Evolutionary conservation across 192 early-diverging fungal genomes (phyloP).

Genomic region (Haplosporangium gracile): DNA sequence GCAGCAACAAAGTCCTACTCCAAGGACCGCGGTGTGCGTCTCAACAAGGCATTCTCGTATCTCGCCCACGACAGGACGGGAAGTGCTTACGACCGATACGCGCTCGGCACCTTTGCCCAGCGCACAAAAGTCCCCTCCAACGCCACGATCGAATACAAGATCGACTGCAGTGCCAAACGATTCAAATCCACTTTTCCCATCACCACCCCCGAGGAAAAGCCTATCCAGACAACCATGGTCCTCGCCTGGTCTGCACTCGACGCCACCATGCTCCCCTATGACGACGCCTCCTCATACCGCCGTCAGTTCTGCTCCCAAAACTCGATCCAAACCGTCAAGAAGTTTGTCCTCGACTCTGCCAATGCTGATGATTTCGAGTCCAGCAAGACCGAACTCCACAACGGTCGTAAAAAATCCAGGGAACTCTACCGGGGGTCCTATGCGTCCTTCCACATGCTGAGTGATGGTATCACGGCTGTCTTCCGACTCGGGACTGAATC

Average conservation of each 20-base stretch:
- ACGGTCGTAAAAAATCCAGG: slow-evolving; percentile 9
- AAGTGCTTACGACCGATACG: slow-evolving; percentile 29
- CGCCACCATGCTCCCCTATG: slow-evolving; percentile 31
- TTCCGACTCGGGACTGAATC: slow-evolving; percentile 48
- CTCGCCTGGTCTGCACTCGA: slow-evolving; percentile 43
- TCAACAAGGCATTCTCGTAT: slow-evolving; percentile 50
- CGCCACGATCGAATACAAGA: slow-evolving; percentile 37
- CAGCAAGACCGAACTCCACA: slow-evolving; percentile 4
- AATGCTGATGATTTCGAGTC: slow-evolving; percentile 32
- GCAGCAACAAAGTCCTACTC: slow-evolving; percentile 37
- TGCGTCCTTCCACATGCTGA: slow-evolving; percentile 44
- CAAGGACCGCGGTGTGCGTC: slow-evolving; percentile 40
- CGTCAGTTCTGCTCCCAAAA: slow-evolving; percentile 32
- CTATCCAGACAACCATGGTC: slow-evolving; percentile 7
- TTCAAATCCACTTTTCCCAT: not conserved
- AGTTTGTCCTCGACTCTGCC: slow-evolving; percentile 49
- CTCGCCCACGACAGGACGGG: slow-evolving; percentile 43
- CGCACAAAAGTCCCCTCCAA: slow-evolving; percentile 30
- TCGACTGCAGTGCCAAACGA: slow-evolving; percentile 29
- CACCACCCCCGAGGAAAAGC: not conserved
- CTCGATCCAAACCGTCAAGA: slow-evolving; percentile 36
- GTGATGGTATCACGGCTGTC: slow-evolving; percentile 38
- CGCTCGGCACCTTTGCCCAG: slow-evolving; percentile 47
- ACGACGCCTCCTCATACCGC: slow-evolving; percentile 20
- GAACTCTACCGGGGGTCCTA: slow-evolving; percentile 36